These are phyloP conservation scores for Desmodesmus armatus DNA, from an alignment of 139 green algal genomes.

Conservation along the genomic window DNA sequence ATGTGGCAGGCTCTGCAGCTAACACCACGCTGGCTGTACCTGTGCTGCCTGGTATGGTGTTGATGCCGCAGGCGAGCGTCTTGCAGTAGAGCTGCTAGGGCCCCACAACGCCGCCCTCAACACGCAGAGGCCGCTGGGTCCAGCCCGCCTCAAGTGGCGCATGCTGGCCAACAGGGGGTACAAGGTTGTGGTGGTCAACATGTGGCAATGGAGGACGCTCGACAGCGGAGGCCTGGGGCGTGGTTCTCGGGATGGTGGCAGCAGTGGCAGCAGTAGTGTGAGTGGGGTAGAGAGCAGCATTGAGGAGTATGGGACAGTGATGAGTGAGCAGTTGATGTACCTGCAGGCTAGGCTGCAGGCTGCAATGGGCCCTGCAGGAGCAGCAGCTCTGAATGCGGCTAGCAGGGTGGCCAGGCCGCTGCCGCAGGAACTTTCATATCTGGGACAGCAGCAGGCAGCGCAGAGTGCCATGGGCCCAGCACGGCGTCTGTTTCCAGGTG, in stretches of 20 bases:
- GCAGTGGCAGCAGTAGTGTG: not conserved
- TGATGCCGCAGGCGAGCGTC: not conserved
- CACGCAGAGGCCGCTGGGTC: conserved; percentile 55
- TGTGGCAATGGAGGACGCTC: conserved; percentile 36
- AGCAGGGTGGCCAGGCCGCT: not conserved
- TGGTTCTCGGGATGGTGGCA: not conserved
- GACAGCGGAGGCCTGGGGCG: not conserved
- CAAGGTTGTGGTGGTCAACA: conserved; percentile 37
- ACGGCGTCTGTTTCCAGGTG: no score
- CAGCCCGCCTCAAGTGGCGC: conserved; percentile 66
- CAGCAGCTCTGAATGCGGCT: not conserved
- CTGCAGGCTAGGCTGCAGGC: conserved; percentile 16
- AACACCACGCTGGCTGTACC: no score
- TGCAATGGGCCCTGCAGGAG: conserved; percentile 5
- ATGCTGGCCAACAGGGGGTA: conserved; percentile 56
- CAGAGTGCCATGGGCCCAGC: no score
- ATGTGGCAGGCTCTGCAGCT: no score
- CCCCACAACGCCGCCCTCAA: conserved; percentile 61
- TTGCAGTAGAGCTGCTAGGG: conserved; percentile 60
- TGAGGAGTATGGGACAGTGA: not conserved
- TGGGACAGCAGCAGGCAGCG: not conserved
- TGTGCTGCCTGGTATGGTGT: not conserved
- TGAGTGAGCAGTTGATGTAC: conserved; percentile 22
- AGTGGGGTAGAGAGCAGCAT: not conserved
- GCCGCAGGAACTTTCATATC: not conserved